Evolutionary conservation across 257 asterid species (phyloP).

Genomic region (Rubia yunnanensis): DNA sequence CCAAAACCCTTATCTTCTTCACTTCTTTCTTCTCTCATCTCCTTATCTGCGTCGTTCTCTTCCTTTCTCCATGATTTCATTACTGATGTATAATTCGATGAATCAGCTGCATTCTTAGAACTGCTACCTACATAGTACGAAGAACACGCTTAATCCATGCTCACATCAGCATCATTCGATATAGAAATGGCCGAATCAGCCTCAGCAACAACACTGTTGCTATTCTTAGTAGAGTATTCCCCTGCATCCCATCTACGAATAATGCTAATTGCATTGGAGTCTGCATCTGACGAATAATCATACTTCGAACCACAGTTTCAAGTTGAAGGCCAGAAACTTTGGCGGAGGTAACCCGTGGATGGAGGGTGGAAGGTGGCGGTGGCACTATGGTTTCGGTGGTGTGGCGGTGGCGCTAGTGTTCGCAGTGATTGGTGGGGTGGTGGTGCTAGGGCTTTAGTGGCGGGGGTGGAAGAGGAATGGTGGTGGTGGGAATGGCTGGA

Average conservation of each 20-base stretch:
- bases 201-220: slow-evolving; percentile 35
- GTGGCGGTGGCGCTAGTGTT: too few relatives aligned
- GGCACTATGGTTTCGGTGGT: too few relatives aligned
- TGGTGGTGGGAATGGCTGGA: too few relatives aligned
- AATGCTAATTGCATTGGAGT: slow-evolving; percentile 15
- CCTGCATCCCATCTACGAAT: slow-evolving; percentile 19
- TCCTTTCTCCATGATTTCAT: too few relatives aligned
- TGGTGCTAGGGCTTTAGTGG: too few relatives aligned
- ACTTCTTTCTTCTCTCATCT: too few relatives aligned
- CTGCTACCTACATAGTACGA: slow-evolving; percentile 21
- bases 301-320: slow-evolving; percentile 13
- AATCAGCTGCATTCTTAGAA: slow-evolving; percentile 20
- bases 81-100: slow-evolving; percentile 32
- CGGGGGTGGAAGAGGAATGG: too few relatives aligned
- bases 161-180: slow-evolving; percentile 22
- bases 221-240: slow-evolving; percentile 27
- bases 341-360: too few relatives aligned
- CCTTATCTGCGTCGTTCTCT: too few relatives aligned
- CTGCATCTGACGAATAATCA: slow-evolving; percentile 15
- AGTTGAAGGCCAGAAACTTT: slow-evolving; percentile 41
- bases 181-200: slow-evolving; percentile 27
- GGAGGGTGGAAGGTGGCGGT: too few relatives aligned
- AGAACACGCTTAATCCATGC: slow-evolving; percentile 7
- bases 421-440: too few relatives aligned
- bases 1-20: too few relatives aligned